Evolutionary conservation across 73 alveolate species (phyloP).

Genomic region (Tetrahymena elliotti): DNA sequence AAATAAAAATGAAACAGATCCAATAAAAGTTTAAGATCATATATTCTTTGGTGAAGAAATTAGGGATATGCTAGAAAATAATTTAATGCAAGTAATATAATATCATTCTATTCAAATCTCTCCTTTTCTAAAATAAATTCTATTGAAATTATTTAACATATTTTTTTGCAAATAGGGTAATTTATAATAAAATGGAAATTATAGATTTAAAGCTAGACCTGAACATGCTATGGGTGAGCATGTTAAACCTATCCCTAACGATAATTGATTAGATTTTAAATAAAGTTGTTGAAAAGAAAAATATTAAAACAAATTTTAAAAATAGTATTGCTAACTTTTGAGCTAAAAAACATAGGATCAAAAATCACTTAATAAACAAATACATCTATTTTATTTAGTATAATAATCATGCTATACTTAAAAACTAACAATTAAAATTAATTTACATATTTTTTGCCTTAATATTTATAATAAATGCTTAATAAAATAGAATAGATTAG

Average conservation of each 20-base stretch:
- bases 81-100: constrained; percentile 6
- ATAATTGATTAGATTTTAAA: neutral
- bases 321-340: too few species aligned
- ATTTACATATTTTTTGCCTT: too few species aligned
- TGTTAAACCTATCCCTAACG: constrained; percentile 18
- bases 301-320: neutral
- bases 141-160: neutral
- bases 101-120: neutral
- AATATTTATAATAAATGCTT: too few species aligned
- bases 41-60: constrained; percentile 56
- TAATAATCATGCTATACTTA: too few species aligned
- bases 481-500: too few species aligned
- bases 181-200: constrained; percentile 51
- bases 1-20: constrained; percentile 42
- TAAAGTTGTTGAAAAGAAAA: neutral
- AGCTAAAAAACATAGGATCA: too few species aligned
- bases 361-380: too few species aligned
- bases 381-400: too few species aligned
- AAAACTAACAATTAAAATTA: too few species aligned
- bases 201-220: constrained; percentile 67
- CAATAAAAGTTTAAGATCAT: constrained; percentile 41
- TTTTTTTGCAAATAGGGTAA: constrained; percentile 29
- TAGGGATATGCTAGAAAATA: constrained; percentile 31
- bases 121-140: neutral
- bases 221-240: constrained; percentile 70